Evolutionary conservation across 1,139 yeast species (phyloP).

Genomic region (Taphrina pruni): DNA sequence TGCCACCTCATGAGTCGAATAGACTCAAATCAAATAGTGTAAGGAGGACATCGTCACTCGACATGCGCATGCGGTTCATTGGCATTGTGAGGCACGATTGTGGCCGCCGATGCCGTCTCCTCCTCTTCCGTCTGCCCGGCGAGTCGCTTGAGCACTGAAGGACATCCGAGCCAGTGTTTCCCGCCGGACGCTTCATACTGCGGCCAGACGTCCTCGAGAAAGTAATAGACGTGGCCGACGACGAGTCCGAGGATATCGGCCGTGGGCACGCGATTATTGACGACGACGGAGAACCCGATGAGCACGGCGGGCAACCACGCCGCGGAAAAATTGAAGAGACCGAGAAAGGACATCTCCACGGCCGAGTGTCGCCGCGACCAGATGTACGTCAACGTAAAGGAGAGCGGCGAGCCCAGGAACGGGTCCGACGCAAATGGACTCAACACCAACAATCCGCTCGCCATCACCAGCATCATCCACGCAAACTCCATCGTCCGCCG

Average conservation of each 20-base stretch:
- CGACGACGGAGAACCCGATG: constrained; percentile 49
- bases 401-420: constrained; percentile 54
- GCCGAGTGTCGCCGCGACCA: constrained; percentile 59
- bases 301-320: constrained; percentile 57
- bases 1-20: no score
- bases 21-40: no score
- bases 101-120: background rate
- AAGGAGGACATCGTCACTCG: background rate
- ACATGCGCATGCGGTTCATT: constrained; percentile 5
- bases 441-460: constrained; percentile 50
- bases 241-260: constrained; percentile 54
- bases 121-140: constrained; percentile 22
- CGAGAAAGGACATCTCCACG: constrained; percentile 53
- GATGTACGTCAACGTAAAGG: constrained; percentile 55
- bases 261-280: constrained; percentile 48
- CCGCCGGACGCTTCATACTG: constrained; percentile 34
- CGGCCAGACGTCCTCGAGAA: constrained; percentile 57
- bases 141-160: constrained; percentile 8
- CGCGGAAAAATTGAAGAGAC: constrained; percentile 54
- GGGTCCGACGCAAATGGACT: constrained; percentile 52
- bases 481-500: constrained; percentile 53
- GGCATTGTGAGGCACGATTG: background rate
- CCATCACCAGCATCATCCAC: constrained; percentile 54
- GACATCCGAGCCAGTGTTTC: constrained; percentile 25
- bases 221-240: constrained; percentile 57